phyloP scores from a whole-genome alignment of 176 grass and related monocot species.

The Paspalum notatum region DNA sequence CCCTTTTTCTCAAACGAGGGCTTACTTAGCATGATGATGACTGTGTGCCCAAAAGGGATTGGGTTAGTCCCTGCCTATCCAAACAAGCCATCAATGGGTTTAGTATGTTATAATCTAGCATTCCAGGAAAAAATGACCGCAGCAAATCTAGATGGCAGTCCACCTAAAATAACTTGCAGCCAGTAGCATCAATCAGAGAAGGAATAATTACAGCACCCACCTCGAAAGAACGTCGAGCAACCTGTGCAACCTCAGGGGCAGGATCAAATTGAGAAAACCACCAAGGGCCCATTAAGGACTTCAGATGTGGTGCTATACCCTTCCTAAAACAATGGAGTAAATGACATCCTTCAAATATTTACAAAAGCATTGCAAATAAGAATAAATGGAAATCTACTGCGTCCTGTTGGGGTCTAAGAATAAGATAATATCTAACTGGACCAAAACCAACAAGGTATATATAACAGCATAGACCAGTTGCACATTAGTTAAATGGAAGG shows the following conservation, averaged over 20 bases:
- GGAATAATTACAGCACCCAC: constrained; percentile 45
- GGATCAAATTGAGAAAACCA: constrained; percentile 99
- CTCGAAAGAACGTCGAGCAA: constrained; percentile 87
- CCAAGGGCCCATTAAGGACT: constrained; percentile 96
- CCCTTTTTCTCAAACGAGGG: not conserved
- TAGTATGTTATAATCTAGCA: not conserved
- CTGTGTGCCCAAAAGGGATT: not conserved
- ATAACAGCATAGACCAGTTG: constrained; percentile 22
- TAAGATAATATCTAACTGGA: constrained; percentile 23
- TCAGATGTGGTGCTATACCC: constrained; percentile 87
- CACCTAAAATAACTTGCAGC: not conserved
- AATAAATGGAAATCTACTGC: constrained; percentile 21
- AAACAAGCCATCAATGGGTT: not conserved
- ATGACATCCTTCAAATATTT: not conserved
- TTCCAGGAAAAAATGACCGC: constrained; percentile 20
- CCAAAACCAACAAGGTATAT: not conserved
- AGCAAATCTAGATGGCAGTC: not conserved
- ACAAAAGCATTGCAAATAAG: constrained; percentile 17
- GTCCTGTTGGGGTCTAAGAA: not conserved
- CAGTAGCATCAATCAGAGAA: constrained; percentile 28
- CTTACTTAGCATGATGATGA: not conserved
- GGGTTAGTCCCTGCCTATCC: not conserved
- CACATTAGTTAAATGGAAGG: constrained; percentile 32
- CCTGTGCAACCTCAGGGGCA: constrained; percentile 84
- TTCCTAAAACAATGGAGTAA: constrained; percentile 61